Base-by-base conservation (phyloP, 352 stramenopile genomes). In the Phytophthora capsici region DNA sequence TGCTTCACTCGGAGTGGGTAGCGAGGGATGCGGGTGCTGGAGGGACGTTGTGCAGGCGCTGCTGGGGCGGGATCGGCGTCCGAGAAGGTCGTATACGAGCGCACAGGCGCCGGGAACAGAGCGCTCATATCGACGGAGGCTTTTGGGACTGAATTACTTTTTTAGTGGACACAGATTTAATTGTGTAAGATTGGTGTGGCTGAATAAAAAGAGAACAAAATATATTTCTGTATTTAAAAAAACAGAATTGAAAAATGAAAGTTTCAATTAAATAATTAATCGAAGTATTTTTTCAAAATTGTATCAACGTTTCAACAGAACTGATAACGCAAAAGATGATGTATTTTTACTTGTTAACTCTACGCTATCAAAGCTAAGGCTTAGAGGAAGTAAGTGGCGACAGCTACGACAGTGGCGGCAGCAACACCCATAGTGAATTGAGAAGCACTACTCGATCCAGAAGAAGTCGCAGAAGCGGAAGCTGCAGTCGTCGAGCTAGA, bases 21-120 rank as follows among this genome's bases (percentile, higher is more conserved):
- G 13, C 54, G 49, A 6, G 87, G 87, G 14, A 85, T 47, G 4
- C 45, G 45, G 17, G 54, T 19, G 10, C 43, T 13, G 22, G 26
- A 8, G 2, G 25, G 38, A n/a, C 26, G 38, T 16, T 22, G 23
- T 2, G 55, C 32, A 9, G 77, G 32, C 5, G 57, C 20, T 10
- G 58, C 37, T 36, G 82, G 66, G 41, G 48, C 4, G 6, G 41
- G 56, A 20, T 57, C 44, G 34, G 82, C 73, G 63, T 93, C 85
- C 25, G 55, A 62, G 69, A 78, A 86, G 19, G 80, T 91, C 69
- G 71, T 79, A 73, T 94, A 94, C 47, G 73, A 46, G 64, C 71
- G 86, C 73, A 93, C 81, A 41, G 86, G 86, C 63, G 82, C 77
- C 38, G 86, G 86, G 63, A 94, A 86, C 26, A 91, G 63, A 48